Evolutionary conservation across 805 yeast genomes (phyloP), one percentile per base, ranked within the genome.

Genomic region (Metschnikowia cerradonensis): DNA sequence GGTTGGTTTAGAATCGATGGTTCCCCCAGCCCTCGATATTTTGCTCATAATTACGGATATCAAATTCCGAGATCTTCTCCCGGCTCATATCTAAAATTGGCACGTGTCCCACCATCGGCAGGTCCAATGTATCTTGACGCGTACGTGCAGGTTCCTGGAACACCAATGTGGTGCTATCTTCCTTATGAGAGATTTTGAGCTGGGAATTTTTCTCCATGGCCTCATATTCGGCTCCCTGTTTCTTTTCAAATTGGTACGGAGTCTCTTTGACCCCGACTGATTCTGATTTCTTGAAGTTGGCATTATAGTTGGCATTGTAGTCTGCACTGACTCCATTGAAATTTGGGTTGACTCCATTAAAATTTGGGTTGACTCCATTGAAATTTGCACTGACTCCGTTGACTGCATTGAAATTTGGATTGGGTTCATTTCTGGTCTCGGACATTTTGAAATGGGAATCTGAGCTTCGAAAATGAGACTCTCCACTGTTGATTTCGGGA

Each of bases 21-120:
- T 46, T 49, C 20, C 55, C 55, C 58, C 58, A 55, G 33, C 57
- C 57, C 33, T 54, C 59, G 31, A 48, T 47, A 33, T 55, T 53
- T 34, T 45, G 45, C 41, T 54, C 56, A 22, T 47, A 54, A 33
- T 50, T 53, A 19, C 50, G 56, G 22, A 54, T 49, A 31, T 52
- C 57, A 41, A 47, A 47, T 6, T 42, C 37, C n/a, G 47, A 39
- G 26, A 44, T 34, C 26, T 31, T 20, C 8, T 34, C 46, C 30
- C 20, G 26, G n/a, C 37, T 22, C 13, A 36, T 36, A 13, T 15
- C 47, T 15, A 35, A 2, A 14, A 35, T 33, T 17, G 39, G 33
- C 26, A 44, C 47, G 10, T 34, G 47, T 1, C 47, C 47, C 23
- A 6, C 6, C 11, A 34, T 17, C 26, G 47, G 40, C 40, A 44